Percentiles rank a stretch among this genome's conserved stretches.
Evolutionary conservation across 1,284 basidiomycete species (phyloP).

Genomic region (Austroboletus niveus): DNA sequence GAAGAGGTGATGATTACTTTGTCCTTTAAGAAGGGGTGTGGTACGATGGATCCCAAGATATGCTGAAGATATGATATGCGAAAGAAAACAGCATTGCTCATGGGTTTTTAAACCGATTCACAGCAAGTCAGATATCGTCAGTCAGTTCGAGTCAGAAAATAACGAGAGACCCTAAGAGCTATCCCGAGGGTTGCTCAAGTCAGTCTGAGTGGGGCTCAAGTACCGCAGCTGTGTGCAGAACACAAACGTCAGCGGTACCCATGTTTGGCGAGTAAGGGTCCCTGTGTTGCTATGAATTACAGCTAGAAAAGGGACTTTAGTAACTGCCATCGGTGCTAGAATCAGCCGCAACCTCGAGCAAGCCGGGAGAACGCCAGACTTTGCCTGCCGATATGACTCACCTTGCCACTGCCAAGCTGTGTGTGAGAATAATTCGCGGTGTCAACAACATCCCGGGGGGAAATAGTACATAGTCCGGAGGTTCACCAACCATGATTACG

Average conservation of each 20-base stretch:
- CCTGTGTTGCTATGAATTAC: constrained; percentile 4
- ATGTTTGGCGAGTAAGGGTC: constrained; percentile 18
- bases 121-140: constrained; percentile 24
- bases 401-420: constrained; percentile 26
- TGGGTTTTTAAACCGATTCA: constrained; percentile 26
- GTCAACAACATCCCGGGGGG: constrained; percentile 13
- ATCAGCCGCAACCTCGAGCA: constrained; percentile 19
- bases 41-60: constrained; percentile 5
- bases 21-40: constrained; percentile 1
- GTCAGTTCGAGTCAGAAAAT: constrained; percentile 30
- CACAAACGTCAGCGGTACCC: constrained; percentile 9
- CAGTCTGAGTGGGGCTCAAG: constrained; percentile 5
- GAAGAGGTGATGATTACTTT: background rate
- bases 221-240: constrained; percentile 22
- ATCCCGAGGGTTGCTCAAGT: constrained; percentile 6
- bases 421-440: constrained; percentile 27
- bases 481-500: background rate
- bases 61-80: constrained; percentile 3
- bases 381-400: constrained; percentile 30
- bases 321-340: constrained; percentile 20
- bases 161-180: constrained; percentile 15
- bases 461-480: constrained; percentile 1
- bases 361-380: constrained; percentile 26
- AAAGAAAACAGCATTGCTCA: background rate
- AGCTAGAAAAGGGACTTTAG: constrained; percentile 22